Evolutionary conservation across 306 rosid genomes (phyloP).

Genomic region (Astragalus glycyphyllos): DNA sequence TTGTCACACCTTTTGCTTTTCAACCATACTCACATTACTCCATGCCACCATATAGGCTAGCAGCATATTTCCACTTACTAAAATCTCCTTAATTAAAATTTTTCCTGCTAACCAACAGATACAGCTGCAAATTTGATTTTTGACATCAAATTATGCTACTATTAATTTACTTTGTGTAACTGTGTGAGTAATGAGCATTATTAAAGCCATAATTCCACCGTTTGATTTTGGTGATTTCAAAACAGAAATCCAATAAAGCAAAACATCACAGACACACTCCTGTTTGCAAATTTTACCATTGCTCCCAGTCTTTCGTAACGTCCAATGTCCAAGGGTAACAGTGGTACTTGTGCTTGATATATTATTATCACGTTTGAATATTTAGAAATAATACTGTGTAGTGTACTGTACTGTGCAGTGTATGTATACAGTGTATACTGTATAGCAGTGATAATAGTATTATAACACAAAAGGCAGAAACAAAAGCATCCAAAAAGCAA

Average conservation of each 20-base stretch:
- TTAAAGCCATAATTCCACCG: slow-evolving; percentile 40
- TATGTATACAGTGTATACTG: neutral
- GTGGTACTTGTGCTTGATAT: slow-evolving; percentile 20
- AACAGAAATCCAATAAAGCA: slow-evolving; percentile 39
- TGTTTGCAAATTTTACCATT: slow-evolving; percentile 19
- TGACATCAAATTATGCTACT: neutral
- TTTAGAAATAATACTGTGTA: too few relatives aligned
- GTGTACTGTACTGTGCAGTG: neutral
- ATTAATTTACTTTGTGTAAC: slow-evolving; percentile 20
- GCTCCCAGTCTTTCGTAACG: slow-evolving; percentile 23
- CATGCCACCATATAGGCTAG: slow-evolving; percentile 6
- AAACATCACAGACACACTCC: neutral
- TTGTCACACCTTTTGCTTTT: slow-evolving; percentile 35
- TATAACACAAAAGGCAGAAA: slow-evolving; percentile 40
- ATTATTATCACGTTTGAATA: slow-evolving; percentile 34
- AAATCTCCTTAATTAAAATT: neutral
- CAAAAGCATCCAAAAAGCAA: slow-evolving; percentile 59
- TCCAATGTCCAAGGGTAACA: slow-evolving; percentile 39
- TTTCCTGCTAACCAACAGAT: neutral
- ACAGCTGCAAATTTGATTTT: slow-evolving; percentile 9
- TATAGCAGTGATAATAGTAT: neutral
- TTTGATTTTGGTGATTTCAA: slow-evolving; percentile 36
- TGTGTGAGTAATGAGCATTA: slow-evolving; percentile 28
- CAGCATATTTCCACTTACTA: too few relatives aligned
- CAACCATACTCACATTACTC: neutral